Evolutionary conservation across 768 basidiomycete species (phyloP).

Genomic region (Arthromyces matolae): DNA sequence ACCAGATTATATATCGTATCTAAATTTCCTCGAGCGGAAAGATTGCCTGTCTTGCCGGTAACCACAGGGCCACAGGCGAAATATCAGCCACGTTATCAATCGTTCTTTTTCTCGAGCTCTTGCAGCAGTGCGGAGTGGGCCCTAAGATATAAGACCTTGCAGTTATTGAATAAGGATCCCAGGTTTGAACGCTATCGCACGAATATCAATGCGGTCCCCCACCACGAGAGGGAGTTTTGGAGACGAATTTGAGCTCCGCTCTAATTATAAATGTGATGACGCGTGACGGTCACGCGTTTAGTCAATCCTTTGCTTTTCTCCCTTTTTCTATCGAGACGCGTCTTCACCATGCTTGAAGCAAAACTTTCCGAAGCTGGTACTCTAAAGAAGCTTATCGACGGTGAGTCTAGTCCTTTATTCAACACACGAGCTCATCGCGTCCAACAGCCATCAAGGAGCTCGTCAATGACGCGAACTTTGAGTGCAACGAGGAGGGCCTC

Average conservation of each 20-base stretch:
- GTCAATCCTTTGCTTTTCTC: slow-evolving; percentile 11
- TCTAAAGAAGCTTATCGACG: slow-evolving; percentile 90
- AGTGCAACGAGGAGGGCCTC: slow-evolving; percentile 94
- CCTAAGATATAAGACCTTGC: too few relatives aligned
- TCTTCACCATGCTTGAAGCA: slow-evolving; percentile 77
- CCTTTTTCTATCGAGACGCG: slow-evolving; percentile 21
- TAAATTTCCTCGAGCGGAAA: too few relatives aligned
- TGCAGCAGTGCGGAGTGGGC: too few relatives aligned
- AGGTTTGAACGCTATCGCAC: too few relatives aligned
- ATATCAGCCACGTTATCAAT: too few relatives aligned
- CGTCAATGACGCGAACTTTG: slow-evolving; percentile 96
- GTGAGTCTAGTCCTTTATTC: slow-evolving; percentile 41
- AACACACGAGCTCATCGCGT: slow-evolving; percentile 5
- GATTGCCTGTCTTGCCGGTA: too few relatives aligned
- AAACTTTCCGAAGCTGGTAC: slow-evolving; percentile 82
- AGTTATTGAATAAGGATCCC: too few relatives aligned
- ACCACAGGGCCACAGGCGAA: too few relatives aligned
- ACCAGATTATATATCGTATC: too few relatives aligned
- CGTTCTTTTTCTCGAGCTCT: too few relatives aligned
- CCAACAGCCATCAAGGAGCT: slow-evolving; percentile 92
- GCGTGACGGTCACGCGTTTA: slow-evolving; percentile 24
- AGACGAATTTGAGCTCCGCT: slow-evolving; percentile 28
- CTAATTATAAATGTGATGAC: slow-evolving; percentile 25
- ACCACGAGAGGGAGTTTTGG: too few relatives aligned
- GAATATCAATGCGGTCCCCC: too few relatives aligned